These are phyloP conservation scores for Irpex lacteus DNA, from an alignment of 1,284 basidiomycete genomes.

Conservation along the genomic window DNA sequence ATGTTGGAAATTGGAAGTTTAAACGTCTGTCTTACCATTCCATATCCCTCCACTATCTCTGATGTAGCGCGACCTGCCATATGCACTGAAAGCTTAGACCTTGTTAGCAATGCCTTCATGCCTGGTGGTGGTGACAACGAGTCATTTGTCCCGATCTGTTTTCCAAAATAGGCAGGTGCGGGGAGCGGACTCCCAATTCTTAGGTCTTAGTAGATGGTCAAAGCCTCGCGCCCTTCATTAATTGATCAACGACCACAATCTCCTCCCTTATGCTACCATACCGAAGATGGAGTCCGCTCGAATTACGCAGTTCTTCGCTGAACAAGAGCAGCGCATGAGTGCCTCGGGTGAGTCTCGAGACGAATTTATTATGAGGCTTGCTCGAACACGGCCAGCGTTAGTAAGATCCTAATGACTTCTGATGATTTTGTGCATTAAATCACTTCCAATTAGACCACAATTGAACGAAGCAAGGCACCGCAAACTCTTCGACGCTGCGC, in stretches of 20 bases:
- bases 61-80: no score
- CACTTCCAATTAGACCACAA: no score
- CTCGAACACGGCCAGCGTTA: conserved; percentile 14
- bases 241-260: background rate
- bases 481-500: background rate
- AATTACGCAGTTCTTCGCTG: conserved; percentile 44
- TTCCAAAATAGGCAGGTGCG: background rate
- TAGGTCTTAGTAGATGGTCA: background rate
- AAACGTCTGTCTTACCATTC: no score
- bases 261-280: background rate
- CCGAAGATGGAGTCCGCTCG: conserved; percentile 9
- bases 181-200: background rate
- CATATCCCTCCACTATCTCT: no score
- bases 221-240: background rate
- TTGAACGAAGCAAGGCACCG: background rate
- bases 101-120: no score
- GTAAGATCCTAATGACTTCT: background rate
- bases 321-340: conserved; percentile 52
- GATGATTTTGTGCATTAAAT: no score
- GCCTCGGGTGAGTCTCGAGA: conserved; percentile 46
- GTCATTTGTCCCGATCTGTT: background rate
- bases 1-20: no score
- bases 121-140: no score
- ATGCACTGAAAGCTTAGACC: no score
- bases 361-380: conserved; percentile 29